Base-by-base conservation (phyloP, 2,329 filamentous ascomycete genomes). In the Capronia epimyces region DNA sequence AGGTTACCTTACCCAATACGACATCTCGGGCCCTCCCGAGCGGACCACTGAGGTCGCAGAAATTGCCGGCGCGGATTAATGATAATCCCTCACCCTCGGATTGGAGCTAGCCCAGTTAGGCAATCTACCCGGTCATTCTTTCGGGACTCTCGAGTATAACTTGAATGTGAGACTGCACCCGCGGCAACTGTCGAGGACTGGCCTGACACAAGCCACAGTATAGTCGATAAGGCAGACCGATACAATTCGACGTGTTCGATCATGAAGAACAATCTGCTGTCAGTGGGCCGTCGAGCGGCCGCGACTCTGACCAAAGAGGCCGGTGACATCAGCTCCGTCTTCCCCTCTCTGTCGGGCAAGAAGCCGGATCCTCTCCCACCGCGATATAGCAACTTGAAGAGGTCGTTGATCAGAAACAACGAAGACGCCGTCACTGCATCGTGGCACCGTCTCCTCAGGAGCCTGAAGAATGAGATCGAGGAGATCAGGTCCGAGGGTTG, bases 271-370 rank as follows among this genome's bases (percentile, higher is more conserved):
- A 18, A 43, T 12, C 29, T 54, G n/a, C 16, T 37, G 13, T 32
- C 43, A 2, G 18, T 34, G 2, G 41, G 43, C n/a, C 52, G 46
- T 7, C 53, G 55, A 3, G 51, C 64, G 10, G 59, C 60, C 13
- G 58, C 65, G 9, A 64, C 65, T 29, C 62, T 65, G 25, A 72
- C 70, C 29, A 74, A 74, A 57, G 67, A 69, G 10, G 67, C 66
- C 1, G 71, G 71, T 24, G 72, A 75, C 57, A 75, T 75, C 47
- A 73, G 71, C 3, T 72, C 70, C 9, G 71, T 74, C n/a, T 75
- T 75, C 50, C 71, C 71, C 1, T 72, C 70, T 52, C 63, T 75
- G 46, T 70, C 70, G 1, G 71, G 70, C 49, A 70, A 70, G 48
- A 63, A 69, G 43, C 64, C 69, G 1, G 64, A 70, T 43, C 68